Base-by-base conservation (phyloP, 1,139 yeast genomes). In the Scheffersomyces lignicola region DNA sequence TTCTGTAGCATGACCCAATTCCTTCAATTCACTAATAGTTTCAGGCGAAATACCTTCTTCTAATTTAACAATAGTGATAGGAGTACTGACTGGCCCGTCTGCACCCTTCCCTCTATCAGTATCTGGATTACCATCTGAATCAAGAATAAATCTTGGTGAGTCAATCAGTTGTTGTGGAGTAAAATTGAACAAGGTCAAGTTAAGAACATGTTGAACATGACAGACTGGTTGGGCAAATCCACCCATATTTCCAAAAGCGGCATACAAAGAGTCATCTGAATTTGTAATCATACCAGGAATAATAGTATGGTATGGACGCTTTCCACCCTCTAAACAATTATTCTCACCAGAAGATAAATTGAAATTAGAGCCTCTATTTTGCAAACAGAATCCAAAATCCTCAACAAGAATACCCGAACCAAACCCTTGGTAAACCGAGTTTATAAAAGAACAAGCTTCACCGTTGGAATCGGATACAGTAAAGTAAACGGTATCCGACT, bases 171-270 rank as follows among this genome's bases (percentile, higher is more conserved):
- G 76, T 54, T 86, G 95, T 1, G 94, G 87, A 36, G 78, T 73
- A 54, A 81, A 61, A 0, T 80, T 79, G 56, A 81, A 86, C 9
- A 80, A 52, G 2, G 75, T 51, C 66, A 86, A 56, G 54, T 86
- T 86, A 42, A 83, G 57, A 23, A 78, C 81, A 36, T 84, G 90
- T 51, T 85, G 92, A 3, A 86, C 80, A 48, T 86, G 95, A 2
- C 92, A 90, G 45, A 83, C 88, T 2, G 95, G 95, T 54, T 86
- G 95, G 66, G 83, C 85, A 61, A 80, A 86, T 0, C 92, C 95
- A 15, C 95, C 95, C 90, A 85, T 86, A 46, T 84, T 86, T 22
- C 95, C 95, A 49, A 76, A 83, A 3, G 84, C 65, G 0, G 90
- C 90, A 52, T 72, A 82, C 18, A 86, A 60, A 4, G 65, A 65